Base-by-base conservation (phyloP, 371 early-diverging fungal species). In the Blakeslea trispora region DNA sequence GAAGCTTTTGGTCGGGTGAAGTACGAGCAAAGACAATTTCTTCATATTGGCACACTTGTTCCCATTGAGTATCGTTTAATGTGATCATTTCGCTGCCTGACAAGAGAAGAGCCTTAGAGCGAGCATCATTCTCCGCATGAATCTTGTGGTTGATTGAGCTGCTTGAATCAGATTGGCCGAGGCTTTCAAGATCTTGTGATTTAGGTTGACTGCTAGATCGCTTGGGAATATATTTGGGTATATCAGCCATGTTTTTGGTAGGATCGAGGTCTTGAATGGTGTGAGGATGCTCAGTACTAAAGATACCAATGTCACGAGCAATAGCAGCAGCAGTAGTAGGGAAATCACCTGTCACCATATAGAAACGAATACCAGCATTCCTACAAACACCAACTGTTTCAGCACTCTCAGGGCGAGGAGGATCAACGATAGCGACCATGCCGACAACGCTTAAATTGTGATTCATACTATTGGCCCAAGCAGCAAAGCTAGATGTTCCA, bases 21-120 rank as follows among this genome's bases (percentile, higher is more conserved):
- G 91, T 92, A 37, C 93, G 84, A 11, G 91, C 92, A 82, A 92
- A 92, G 11, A 91, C 91, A 39, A 91, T 84, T 57, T 91, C 91
- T 50, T 80, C 75, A 63, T 86, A 91, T n/a, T 68, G 45, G 35
- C 80, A 74, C 1, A 85, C 74, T 6, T 68, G 66, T 28, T 84
- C 82, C 89, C 87, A 88, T 42, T 81, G 77, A 17, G 68, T 56
- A 8, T 73, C 61, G 28, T 78, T 77, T 59, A 87, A 63, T 1
- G 67, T 73, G 21, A 57, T 60, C 45, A 88, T 57, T 53, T 88
- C 85, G 5, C 65, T 34, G 6, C 87, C 89, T 37, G 80, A 74
- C n/a, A 82, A 54, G 17, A 81, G 50, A 14, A 86, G 71, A 1
- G 87, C 54, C 18, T 45, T 63, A 17, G 17, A 1, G n/a, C 17